Evolutionary conservation across 1,284 basidiomycete species (phyloP), one percentile per base, ranked within the genome.

Genomic region (Amylostereum chailletii): DNA sequence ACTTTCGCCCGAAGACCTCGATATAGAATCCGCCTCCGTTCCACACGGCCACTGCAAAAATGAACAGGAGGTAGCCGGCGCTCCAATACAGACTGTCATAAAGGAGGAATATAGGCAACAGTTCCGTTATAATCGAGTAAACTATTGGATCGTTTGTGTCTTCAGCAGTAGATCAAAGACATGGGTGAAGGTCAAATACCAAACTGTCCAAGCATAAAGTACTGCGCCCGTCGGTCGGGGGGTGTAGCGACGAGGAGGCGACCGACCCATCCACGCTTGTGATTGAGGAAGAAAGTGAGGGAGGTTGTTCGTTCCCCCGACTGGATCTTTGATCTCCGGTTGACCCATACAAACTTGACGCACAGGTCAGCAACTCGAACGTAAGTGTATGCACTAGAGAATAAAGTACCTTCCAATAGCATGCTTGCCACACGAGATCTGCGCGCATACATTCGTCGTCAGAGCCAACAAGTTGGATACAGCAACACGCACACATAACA

Each of bases 301-400:
- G 42, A 43, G 42, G 42, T 43, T 30, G 42, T 43, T 6, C 42
- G n/a, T 30, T 43, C 42, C 27, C 42, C 42, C n/a, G 42, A 43
- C 42, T 43, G 42, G 27, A 43, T 43, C 42, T 43, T 43, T n/a
- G 42, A 30, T 10, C 42, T 26, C 7, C 42, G 42, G 29, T 43
- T 43, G 42, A 43, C 42, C 42, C 42, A 43, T 26, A 43, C 42
- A n/a, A 43, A 43, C 42, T 37, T 7, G n/a, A 37, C n/a, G n/a
- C 8, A n/a, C 7, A n/a, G 8, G 36, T 37, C 8, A 37, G 36
- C 7, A 37, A 8, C 36, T 37, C 7, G 8, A n/a, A 8, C 8
- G 36, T n/a, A 37, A 7, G 36, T 7, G 36, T 8, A 8, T 37
- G 7, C 8, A 37, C n/a, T 37, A 8, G 36, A n/a, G n/a, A 7